Base-by-base conservation (phyloP, 2,329 filamentous ascomycete genomes). In the Periconia sp. region DNA sequence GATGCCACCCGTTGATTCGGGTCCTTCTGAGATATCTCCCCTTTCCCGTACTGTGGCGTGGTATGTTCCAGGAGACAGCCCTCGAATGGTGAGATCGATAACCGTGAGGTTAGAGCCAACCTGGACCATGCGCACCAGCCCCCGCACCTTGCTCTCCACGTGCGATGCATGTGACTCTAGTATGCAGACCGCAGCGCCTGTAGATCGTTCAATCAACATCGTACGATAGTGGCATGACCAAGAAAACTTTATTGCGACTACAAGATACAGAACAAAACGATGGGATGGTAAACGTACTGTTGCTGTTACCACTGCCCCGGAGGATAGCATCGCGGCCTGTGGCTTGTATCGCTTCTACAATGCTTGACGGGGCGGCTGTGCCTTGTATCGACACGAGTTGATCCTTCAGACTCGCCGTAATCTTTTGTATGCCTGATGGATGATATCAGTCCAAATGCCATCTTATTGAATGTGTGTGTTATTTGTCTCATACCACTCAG, bases 311-410 rank as follows among this genome's bases (percentile, higher is more conserved):
- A 55, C 89, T 92, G 51, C 94, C 94, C 62, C 94, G 88, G 53
- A 99, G 78, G 68, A 99, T 97, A 44, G 93, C 93, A 83, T 97
- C 93, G 68, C 92, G 86, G 49, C 94, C 94, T 10, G 92, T 97
- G 43, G 83, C 81, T 77, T 97, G 90, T 59, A 97, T 96, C 8
- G 93, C 89, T 58, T 87, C 81, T 30, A 97, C 92, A 60, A 97
- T 96, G 44, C 88, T 84, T 49, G 92, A 97, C 15, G 94, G 94
- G 18, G 94, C 86, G 62, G 91, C 90, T 84, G 90, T 96, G 62
- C 94, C 93, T 74, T 94, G 88, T 40, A 97, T 85, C 15, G 88
- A 86, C 33, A 97, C 85, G 44, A 96, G 78, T 76, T 97, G 92
- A 55, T 93, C 85, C 69, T 90, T 81, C 47, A 97, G 81, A 71